These are phyloP conservation scores for Ustilago sp. DNA, from an alignment of 1,284 basidiomycete genomes.

Conservation along the genomic window DNA sequence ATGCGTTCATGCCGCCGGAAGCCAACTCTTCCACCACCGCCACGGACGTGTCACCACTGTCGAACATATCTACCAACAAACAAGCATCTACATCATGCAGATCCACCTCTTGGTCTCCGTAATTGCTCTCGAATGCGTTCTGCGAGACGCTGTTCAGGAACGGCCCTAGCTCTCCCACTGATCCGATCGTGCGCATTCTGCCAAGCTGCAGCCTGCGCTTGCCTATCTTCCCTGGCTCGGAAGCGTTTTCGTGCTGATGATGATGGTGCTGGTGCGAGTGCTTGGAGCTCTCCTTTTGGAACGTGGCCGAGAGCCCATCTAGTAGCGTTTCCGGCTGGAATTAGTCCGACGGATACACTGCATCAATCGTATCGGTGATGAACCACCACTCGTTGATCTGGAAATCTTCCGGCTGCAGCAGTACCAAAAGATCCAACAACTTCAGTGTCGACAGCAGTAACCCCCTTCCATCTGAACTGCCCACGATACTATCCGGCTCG, in stretches of 20 bases:
- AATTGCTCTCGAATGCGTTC: conserved; percentile 42
- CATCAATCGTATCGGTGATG: conserved; percentile 96
- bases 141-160: conserved; percentile 41
- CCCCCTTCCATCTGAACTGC: conserved; percentile 84
- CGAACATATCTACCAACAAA: conserved; percentile 55
- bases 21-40: background rate
- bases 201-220: conserved; percentile 26
- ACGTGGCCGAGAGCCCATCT: conserved; percentile 84
- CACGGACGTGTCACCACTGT: conserved; percentile 11
- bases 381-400: conserved; percentile 99
- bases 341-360: conserved; percentile 85
- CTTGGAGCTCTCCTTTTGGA: conserved; percentile 71
- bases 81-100: conserved; percentile 44
- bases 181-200: conserved; percentile 8
- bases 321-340: conserved; percentile 88
- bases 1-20: conserved; percentile 6
- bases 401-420: conserved; percentile 95
- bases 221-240: background rate
- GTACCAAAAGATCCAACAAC: conserved; percentile 88
- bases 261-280: conserved; percentile 2
- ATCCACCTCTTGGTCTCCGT: conserved; percentile 23
- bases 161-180: conserved; percentile 29
- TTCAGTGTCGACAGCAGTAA: conserved; percentile 90
- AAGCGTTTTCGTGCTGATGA: background rate
- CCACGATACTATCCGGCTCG: conserved; percentile 71